Percentiles rank a stretch among this genome's conserved stretches.
Evolutionary conservation across 768 basidiomycete species (phyloP).

Genomic region (Hebeloma cylindrosporum): DNA sequence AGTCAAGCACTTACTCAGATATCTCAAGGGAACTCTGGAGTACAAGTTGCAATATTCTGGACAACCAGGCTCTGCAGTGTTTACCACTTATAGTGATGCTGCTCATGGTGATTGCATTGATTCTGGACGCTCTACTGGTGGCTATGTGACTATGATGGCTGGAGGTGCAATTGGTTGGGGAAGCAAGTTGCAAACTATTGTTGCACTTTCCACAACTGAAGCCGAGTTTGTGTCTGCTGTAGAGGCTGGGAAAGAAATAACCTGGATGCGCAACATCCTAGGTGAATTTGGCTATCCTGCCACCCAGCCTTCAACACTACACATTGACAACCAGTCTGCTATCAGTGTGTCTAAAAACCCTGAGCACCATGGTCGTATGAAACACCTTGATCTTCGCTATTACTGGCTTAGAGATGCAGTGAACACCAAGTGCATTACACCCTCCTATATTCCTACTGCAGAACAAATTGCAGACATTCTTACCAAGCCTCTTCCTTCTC

Average conservation of each 20-base stretch:
- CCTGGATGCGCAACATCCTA: slow-evolving; percentile 26
- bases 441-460: slow-evolving; percentile 25
- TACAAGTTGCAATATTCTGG: slow-evolving; percentile 11
- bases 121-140: slow-evolving; percentile 18
- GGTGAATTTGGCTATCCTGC: slow-evolving; percentile 19
- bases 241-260: slow-evolving; percentile 21
- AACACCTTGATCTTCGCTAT: slow-evolving; percentile 32
- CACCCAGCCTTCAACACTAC: slow-evolving; percentile 6
- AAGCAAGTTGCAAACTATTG: slow-evolving; percentile 30
- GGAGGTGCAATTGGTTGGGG: slow-evolving; percentile 34
- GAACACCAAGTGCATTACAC: slow-evolving; percentile 11
- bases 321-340: slow-evolving; percentile 28
- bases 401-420: slow-evolving; percentile 28
- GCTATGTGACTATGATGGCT: slow-evolving; percentile 31
- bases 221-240: slow-evolving; percentile 36
- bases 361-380: slow-evolving; percentile 26
- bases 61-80: not conserved
- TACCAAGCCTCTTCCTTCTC: slow-evolving; percentile 33
- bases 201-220: slow-evolving; percentile 36
- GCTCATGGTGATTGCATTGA: slow-evolving; percentile 16
- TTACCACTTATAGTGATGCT: slow-evolving; percentile 15
- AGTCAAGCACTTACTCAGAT: slow-evolving; percentile 20
- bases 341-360: slow-evolving; percentile 28
- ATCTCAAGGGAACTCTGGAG: slow-evolving; percentile 12
- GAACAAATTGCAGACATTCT: slow-evolving; percentile 39